Evolutionary conservation across 163 green algal genomes (phyloP), one percentile per base, ranked within the genome.

Genomic region (Botryococcus braunii): DNA sequence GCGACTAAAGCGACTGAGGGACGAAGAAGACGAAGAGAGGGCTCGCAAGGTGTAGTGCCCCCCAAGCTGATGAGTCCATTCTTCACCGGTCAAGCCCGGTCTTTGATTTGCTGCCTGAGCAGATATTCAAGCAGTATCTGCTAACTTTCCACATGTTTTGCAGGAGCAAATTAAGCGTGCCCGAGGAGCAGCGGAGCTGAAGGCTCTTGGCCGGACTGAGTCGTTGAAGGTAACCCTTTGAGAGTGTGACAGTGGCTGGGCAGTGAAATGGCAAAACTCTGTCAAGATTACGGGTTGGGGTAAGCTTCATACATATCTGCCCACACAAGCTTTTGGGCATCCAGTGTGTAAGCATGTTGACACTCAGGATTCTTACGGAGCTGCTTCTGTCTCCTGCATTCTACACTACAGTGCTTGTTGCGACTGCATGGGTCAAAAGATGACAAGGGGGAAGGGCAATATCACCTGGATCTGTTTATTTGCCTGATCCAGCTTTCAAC

Each of bases 11-110:
- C 61, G 75, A 36, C 52, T 79, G 34, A 56, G 75, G 38, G 58
- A 76, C n/a, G 75, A 85, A 35, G 78, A 86, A 66, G 40, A 69
- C 1, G 11, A 59, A 9, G 78, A 86, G 61, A 47, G 5, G 13
- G 21, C 46, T 7, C 36, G 60, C n/a, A 81, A 84, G 74, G 77
- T 75, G 36, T 36, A 1, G 35, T 4, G 1, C 9, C 55, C 17
- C 35, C 27, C 23, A 52, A 52, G n/a, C 50, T 61, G 9, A 61
- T 21, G 8, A 9, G 50, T 9, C 32, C 23, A 9, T 9, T 29
- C 13, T 43, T 5, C 1, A 13, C 1, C 47, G 41, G 1, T 39
- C 5, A 7, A 43, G 5, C 13, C 21, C 29, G 11, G 8, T 31
- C 17, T 43, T 31, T 32, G 27, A 8, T 29, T 39, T 4, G 6